Base-by-base conservation (phyloP, 495 filamentous ascomycete genomes). In the Talaromyces borbonicus region DNA sequence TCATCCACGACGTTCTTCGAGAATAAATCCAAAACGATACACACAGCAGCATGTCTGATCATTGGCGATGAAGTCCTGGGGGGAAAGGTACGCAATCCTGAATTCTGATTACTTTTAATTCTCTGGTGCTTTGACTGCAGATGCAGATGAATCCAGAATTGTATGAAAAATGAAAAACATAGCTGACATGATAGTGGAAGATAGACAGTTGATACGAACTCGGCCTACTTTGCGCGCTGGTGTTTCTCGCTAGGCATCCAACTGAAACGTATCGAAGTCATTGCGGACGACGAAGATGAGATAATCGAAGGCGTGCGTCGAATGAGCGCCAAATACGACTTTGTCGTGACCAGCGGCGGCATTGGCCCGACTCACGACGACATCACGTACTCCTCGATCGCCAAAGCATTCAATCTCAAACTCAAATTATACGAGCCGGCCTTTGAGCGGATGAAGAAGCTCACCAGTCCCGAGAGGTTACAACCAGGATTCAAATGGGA, bases 321-420 rank as follows among this genome's bases (percentile, higher is more conserved):
- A 14, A 90, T 98, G 87, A 90, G 84, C 60, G 67, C 73, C 23
- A 79, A 78, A 48, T 95, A 95, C 56, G 92, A 96, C 64, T 84
- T 96, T 48, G 87, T 98, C 15, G 87, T 95, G 2, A 98, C 92
- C 35, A 85, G 83, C 52, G 92, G 92, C 43, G 92, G 92, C 20
- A 96, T 98, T 56, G 92, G 92, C 2, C 90, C 92, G 43, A 96
- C 90, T 45, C 92, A 97, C 66, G 92, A 98, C 57, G 92, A 98
- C 57, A 97, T 98, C 51, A 97, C 92, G 29, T 98, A 98, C 71
- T 66, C 80, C 55, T 90, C 90, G 18, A 90, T 98, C 55, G 92
- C 87, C 31, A 86, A 87, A 51, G 92, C 89, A 18, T 98, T 95
- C 61, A 60, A 64, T 29, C 72, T 95, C 2, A 75, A 81, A 8